A percentile compares a stretch with the other conserved stretches of the same genome.
Conservation (phyloP, 768 basidiomycete species). For the Dioszegia hungarica region DNA sequence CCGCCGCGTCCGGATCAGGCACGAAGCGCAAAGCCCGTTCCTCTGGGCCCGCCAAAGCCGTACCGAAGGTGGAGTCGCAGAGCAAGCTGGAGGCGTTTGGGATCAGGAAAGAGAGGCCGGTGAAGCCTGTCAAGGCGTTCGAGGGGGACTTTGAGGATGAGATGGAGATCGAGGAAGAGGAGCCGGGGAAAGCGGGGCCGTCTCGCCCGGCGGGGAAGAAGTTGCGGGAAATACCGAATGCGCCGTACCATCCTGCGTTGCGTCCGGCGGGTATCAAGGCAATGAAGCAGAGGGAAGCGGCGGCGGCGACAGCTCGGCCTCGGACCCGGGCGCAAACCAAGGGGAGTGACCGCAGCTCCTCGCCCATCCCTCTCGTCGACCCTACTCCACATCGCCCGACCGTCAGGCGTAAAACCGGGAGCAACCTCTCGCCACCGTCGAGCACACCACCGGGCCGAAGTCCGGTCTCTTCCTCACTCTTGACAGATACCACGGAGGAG, state of each 20-base stretch:
- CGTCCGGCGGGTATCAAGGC: constrained; percentile 32
- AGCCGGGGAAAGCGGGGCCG: background rate
- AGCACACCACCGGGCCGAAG: background rate
- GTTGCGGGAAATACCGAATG: constrained; percentile 21
- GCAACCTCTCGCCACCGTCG: background rate
- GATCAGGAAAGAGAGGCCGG: constrained; percentile 18
- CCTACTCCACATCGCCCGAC: background rate
- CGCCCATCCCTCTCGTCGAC: background rate
- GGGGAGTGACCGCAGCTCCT: background rate
- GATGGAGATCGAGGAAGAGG: constrained; percentile 18
- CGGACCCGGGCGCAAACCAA: background rate
- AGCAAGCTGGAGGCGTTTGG: constrained; percentile 32
- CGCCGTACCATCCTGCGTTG: constrained; percentile 30
- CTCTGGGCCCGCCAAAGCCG: background rate
- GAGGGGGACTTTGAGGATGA: constrained; percentile 31
- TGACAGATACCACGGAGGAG: constrained; percentile 3
- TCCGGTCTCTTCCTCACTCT: background rate
- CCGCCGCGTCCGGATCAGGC: background rate
- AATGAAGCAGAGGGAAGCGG: constrained; percentile 10
- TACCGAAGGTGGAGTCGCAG: constrained; percentile 4
- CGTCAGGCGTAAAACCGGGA: too few species aligned
- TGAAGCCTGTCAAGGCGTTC: constrained; percentile 7
- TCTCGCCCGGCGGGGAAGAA: background rate
- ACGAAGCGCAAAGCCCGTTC: constrained; percentile 6
- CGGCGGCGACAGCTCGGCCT: background rate